phyloP scores from a whole-genome alignment of 73 alveolate genomes.

The Stentor roeselii region DNA sequence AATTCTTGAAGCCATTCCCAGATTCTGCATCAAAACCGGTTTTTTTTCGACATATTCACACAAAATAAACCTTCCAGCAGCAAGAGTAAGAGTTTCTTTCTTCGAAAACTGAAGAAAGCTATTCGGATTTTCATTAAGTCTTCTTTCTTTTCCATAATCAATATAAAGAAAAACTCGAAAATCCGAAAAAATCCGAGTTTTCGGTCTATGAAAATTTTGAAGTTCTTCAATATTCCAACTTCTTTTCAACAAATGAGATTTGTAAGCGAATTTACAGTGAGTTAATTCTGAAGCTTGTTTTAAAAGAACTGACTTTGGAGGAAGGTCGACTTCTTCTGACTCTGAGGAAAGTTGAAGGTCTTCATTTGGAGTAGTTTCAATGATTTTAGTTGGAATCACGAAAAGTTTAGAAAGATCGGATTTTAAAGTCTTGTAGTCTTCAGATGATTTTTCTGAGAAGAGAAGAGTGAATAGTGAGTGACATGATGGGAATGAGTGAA shows the following conservation, averaged over 20 bases:
- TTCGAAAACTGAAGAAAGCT: neutral
- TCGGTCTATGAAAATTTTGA: neutral
- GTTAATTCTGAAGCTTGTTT: neutral
- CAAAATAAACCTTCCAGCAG: slow-evolving; percentile 38
- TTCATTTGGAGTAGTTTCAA: neutral
- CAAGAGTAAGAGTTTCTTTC: neutral
- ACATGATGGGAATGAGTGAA: too few relatives aligned
- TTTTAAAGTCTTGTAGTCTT: too few relatives aligned
- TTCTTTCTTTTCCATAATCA: neutral
- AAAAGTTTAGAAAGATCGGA: neutral
- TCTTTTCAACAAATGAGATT: neutral
- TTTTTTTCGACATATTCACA: slow-evolving; percentile 48
- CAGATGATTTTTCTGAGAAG: neutral
- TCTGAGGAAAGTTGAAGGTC: neutral
- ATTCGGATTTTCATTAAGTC: neutral
- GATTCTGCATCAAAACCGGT: slow-evolving; percentile 43
- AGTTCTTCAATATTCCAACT: neutral
- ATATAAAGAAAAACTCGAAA: too few relatives aligned
- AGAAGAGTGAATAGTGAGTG: too few relatives aligned
- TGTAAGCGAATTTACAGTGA: neutral
- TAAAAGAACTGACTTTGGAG: neutral
- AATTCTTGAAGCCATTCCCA: slow-evolving; percentile 50
- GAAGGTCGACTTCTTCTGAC: neutral
- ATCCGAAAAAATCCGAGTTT: too few relatives aligned
- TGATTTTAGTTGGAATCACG: neutral